These are phyloP conservation scores for Raphanus hybrid DNA, from an alignment of 441 rosid species.

Conservation along the genomic window DNA sequence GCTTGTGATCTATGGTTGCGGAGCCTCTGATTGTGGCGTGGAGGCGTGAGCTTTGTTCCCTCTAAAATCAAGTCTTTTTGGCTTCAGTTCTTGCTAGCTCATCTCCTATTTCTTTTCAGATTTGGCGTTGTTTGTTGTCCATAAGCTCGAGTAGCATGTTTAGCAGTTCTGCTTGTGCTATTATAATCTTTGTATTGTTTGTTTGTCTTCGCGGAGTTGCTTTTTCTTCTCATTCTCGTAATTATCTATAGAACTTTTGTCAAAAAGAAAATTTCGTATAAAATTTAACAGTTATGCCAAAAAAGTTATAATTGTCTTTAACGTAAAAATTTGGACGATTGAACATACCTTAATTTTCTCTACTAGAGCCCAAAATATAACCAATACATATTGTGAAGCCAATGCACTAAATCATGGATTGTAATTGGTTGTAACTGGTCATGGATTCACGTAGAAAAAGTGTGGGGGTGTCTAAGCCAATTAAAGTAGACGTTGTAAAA, in stretches of 20 bases:
- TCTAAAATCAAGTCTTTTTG: background rate
- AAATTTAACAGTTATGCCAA: background rate
- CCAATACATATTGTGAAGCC: background rate
- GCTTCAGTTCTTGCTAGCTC: background rate
- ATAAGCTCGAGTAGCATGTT: background rate
- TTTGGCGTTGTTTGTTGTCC: background rate
- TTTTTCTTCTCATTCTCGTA: too few species aligned
- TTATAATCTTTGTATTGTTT: too few species aligned
- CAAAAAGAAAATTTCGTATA: background rate
- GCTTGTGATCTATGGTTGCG: background rate
- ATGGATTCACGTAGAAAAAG: background rate
- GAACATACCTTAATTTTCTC: constrained; percentile 3
- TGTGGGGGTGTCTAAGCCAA: constrained; percentile 5
- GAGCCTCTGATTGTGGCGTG: background rate
- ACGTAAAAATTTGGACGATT: background rate
- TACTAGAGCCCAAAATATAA: constrained; percentile 2
- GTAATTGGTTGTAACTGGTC: background rate
- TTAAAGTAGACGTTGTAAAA: constrained; percentile 6
- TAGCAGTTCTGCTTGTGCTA: background rate
- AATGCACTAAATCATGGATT: background rate
- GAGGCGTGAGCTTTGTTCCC: background rate
- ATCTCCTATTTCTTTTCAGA: background rate
- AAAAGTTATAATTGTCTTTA: background rate
- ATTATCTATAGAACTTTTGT: too few species aligned
- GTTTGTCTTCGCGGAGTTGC: too few species aligned